phyloP scores from a whole-genome alignment of 768 basidiomycete species.

The Hygrophoropsis aurantiaca region DNA sequence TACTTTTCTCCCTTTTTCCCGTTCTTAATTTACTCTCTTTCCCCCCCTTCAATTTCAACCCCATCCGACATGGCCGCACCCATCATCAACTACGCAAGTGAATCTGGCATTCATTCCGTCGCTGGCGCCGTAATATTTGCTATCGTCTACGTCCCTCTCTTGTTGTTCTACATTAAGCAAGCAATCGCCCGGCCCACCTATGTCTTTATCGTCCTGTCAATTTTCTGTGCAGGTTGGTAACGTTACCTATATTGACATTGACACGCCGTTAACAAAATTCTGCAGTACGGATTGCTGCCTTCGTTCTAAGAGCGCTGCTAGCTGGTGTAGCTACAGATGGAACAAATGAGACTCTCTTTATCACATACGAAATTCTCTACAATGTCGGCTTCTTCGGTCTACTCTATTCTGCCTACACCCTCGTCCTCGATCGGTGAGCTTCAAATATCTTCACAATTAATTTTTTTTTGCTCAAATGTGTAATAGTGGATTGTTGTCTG shows the following conservation, averaged over 20 bases:
- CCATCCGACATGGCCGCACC: constrained; percentile 12
- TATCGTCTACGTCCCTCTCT: constrained; percentile 25
- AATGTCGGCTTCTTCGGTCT: constrained; percentile 36
- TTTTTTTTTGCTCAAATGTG: not conserved
- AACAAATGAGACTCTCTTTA: constrained; percentile 18
- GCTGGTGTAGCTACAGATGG: constrained; percentile 21
- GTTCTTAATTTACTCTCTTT: not conserved
- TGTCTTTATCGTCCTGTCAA: constrained; percentile 24
- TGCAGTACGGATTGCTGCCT: constrained; percentile 31
- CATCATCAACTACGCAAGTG: constrained; percentile 21
- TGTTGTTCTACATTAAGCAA: constrained; percentile 19
- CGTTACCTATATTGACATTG: too few relatives aligned
- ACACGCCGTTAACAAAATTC: constrained; percentile 1
- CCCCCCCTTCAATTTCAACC: too few relatives aligned
- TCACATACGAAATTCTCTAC: constrained; percentile 32
- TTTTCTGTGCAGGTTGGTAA: constrained; percentile 29
- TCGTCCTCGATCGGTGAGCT: constrained; percentile 30
- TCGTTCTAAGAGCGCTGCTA: constrained; percentile 26
- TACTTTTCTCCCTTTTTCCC: not conserved
- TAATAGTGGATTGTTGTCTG: constrained; percentile 17
- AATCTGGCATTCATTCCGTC: constrained; percentile 28
- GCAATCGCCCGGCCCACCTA: constrained; percentile 23
- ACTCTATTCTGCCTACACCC: constrained; percentile 32
- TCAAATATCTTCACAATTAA: not conserved
- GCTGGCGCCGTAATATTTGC: constrained; percentile 33